Conservation (phyloP, 1,139 yeast species). For the Lizanozyma gosingica region DNA sequence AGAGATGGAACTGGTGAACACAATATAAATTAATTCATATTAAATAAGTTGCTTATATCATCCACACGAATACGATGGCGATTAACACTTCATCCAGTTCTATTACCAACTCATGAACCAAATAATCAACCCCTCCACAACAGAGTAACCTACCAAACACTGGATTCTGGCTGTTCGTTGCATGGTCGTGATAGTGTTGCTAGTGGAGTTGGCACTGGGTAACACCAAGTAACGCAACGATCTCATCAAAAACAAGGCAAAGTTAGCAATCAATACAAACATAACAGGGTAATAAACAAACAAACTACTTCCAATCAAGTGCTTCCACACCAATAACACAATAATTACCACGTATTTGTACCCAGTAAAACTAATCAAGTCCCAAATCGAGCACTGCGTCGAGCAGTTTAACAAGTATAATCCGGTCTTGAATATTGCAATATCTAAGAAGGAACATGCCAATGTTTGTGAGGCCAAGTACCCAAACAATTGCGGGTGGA, state of each 20-base stretch:
- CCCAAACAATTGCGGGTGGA: slow-evolving; percentile 90
- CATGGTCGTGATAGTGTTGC: slow-evolving; percentile 50
- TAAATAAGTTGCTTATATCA: no score
- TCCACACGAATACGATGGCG: no score
- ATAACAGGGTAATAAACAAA: slow-evolving; percentile 35
- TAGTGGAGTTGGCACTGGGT: slow-evolving; percentile 42
- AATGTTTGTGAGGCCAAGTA: slow-evolving; percentile 84
- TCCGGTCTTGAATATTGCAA: slow-evolving; percentile 34
- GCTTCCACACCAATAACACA: slow-evolving; percentile 42
- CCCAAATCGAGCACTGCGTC: slow-evolving; percentile 57
- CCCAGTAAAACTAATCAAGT: slow-evolving; percentile 83
- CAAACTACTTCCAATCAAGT: slow-evolving; percentile 26
- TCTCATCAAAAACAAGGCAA: slow-evolving; percentile 71
- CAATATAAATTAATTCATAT: no score
- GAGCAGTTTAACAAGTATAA: slow-evolving; percentile 41
- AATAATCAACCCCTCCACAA: slow-evolving; percentile 44
- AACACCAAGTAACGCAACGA: slow-evolving; percentile 72
- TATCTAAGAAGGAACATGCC: slow-evolving; percentile 74
- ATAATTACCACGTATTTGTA: slow-evolving; percentile 86
- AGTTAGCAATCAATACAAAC: slow-evolving; percentile 30
- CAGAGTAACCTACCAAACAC: slow-evolving; percentile 79
- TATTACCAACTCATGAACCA: slow-evolving; percentile 4
- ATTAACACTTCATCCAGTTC: no score
- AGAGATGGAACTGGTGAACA: no score
- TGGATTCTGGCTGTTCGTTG: slow-evolving; percentile 80